Percentiles rank a stretch among this genome's conserved stretches.
phyloP scores from a whole-genome alignment of 1,284 basidiomycete genomes.

The Schizophyllum amplum region DNA sequence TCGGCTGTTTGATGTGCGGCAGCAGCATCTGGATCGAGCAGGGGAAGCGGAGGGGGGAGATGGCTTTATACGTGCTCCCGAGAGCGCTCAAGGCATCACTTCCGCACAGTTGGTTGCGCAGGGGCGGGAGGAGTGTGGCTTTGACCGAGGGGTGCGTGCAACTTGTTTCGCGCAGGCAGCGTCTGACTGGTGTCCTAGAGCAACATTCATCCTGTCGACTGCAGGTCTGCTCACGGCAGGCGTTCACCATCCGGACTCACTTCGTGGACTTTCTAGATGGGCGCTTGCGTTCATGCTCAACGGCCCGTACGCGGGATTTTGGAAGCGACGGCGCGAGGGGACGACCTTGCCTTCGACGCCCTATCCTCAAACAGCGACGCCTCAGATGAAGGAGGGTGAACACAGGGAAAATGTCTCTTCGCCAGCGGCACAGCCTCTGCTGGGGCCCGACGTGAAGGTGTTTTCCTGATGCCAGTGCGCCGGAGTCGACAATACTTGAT shows the following conservation, averaged over 20 bases:
- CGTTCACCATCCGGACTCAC: conserved; percentile 47
- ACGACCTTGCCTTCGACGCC: not conserved
- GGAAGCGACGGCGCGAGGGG: conserved; percentile 19
- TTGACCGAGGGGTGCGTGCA: conserved; percentile 46
- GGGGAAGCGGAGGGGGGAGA: conserved; percentile 60
- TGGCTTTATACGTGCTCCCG: conserved; percentile 70
- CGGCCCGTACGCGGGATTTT: conserved; percentile 44
- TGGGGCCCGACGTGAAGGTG: too few species aligned
- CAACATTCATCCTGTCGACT: conserved; percentile 53
- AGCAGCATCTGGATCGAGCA: conserved; percentile 71
- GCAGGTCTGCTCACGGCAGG: conserved; percentile 57
- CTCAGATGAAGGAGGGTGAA: not conserved
- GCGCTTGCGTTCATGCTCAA: conserved; percentile 55
- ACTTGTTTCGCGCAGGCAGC: not conserved
- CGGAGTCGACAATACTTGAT: too few species aligned
- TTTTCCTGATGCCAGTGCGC: too few species aligned
- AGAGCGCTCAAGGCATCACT: conserved; percentile 55
- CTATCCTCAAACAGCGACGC: not conserved
- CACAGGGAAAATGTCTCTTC: not conserved
- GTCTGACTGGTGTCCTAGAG: conserved; percentile 16
- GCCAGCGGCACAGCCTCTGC: too few species aligned
- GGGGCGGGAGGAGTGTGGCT: conserved; percentile 28
- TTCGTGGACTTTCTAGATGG: conserved; percentile 68
- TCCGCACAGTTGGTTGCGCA: conserved; percentile 43
- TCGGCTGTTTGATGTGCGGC: conserved; percentile 65